Evolutionary conservation across 495 filamentous ascomycete genomes (phyloP), one percentile per base, ranked within the genome.

Genomic region (Pseudevernia furfuracea): DNA sequence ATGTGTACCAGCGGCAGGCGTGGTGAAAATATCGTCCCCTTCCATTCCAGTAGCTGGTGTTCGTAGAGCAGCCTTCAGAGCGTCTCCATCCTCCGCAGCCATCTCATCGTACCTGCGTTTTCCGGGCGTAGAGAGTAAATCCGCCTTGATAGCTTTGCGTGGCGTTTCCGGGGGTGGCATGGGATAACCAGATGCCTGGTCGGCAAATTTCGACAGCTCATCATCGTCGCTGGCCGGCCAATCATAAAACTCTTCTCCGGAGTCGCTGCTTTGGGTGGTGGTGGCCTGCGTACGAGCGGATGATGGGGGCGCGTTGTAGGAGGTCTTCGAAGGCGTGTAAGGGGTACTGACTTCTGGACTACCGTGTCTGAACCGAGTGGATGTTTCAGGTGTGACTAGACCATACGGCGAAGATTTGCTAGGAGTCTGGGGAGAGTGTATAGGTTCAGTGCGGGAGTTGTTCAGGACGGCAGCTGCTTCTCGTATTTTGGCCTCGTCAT

Each of bases 401-500:
- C 62, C 60, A 15, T 60, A 64, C n/a, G 64, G 46, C 38, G 46
- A 60, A 21, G 72, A 61, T 53, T 63, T 72, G 11, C 56, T 36
- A 34, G 58, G 62, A n/a, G 58, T 64, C 44, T 65, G 63, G 7
- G 71, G 70, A 1, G 70, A 71, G 57, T 67, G 58, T 25, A 71
- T 53, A 2, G 55, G 32, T 62, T 83, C 80, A 0, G 78, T 74
- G 56, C 73, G 75, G 21, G 77, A 79, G 68, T 86, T 87, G 61
- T 75, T 79, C 30, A 81, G 67, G 4, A 85, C 70, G 11, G 76
- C 74, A 17, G 70, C 68, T 67, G 79, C 77, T 69, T 89, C 85
- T 21, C 85, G 79, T 25, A 64, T 65, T 41, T 80, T 73, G 1
- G 88, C 88, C n/a, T 84, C 81, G 36, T 84, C 81, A 36, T 80